Evolutionary conservation across 2,329 filamentous ascomycete species (phyloP).

Genomic region (Domatiomyces catenatus): DNA sequence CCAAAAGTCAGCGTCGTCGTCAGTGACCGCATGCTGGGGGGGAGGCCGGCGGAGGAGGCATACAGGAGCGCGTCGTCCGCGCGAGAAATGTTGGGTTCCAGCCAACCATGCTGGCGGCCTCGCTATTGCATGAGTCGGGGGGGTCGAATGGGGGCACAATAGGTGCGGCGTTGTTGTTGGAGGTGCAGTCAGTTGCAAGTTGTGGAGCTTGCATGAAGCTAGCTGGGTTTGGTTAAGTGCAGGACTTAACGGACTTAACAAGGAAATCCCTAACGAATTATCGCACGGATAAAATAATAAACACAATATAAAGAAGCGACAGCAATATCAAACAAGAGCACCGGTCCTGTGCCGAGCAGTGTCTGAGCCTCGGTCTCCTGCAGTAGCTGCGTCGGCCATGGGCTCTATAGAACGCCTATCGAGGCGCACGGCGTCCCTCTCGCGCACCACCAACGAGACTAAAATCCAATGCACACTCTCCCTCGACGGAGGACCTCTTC

Average conservation of each 20-base stretch:
- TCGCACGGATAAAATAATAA: neutral
- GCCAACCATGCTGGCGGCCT: slow-evolving; percentile 53
- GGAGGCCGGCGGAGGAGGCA: slow-evolving; percentile 22
- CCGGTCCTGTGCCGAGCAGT: neutral
- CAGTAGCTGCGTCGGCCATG: slow-evolving; percentile 3
- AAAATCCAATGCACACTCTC: slow-evolving; percentile 88
- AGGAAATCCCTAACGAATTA: neutral
- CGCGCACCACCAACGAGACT: slow-evolving; percentile 93
- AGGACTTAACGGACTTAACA: neutral
- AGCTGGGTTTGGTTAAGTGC: neutral
- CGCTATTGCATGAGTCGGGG: slow-evolving; percentile 7
- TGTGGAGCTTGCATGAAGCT: neutral
- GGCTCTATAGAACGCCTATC: slow-evolving; percentile 12
- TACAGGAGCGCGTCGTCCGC: slow-evolving; percentile 63
- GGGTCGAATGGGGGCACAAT: slow-evolving; percentile 1
- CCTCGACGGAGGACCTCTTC: slow-evolving; percentile 60
- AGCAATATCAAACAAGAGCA: neutral
- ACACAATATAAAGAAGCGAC: neutral
- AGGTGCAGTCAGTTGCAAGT: neutral
- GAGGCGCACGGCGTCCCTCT: slow-evolving; percentile 63
- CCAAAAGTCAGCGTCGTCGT: slow-evolving; percentile 16
- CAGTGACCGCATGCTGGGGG: slow-evolving; percentile 9
- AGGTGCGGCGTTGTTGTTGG: neutral
- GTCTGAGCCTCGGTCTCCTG: neutral
- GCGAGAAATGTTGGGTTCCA: slow-evolving; percentile 76